phyloP scores from a whole-genome alignment of 306 rosid species.

The Malus domestica region DNA sequence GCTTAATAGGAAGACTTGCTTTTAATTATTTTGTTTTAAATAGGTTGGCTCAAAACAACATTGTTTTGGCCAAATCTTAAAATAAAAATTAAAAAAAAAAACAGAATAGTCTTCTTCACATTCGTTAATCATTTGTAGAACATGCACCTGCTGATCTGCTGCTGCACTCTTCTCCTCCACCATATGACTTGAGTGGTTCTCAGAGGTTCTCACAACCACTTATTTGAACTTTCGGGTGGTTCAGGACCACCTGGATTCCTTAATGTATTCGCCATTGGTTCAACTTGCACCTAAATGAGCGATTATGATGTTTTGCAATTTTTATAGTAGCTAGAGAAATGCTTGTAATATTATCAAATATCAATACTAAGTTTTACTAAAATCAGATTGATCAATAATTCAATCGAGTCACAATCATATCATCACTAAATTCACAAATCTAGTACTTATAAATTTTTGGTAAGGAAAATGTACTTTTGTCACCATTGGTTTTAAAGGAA shows the following conservation, averaged over 20 bases:
- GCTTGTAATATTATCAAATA: neutral
- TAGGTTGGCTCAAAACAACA: too few relatives aligned
- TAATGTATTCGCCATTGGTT: too few relatives aligned
- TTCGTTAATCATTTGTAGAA: too few relatives aligned
- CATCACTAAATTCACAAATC: neutral
- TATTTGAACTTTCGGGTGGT: accelerated
- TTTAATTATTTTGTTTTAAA: too few relatives aligned
- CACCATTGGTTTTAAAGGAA: neutral
- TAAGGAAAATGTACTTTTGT: neutral
- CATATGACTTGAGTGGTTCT: too few relatives aligned
- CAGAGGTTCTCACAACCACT: too few relatives aligned
- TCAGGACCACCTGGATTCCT: too few relatives aligned
- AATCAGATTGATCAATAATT: neutral
- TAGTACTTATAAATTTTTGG: neutral
- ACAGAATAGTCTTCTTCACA: too few relatives aligned
- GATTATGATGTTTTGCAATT: neutral
- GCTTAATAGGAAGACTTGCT: too few relatives aligned
- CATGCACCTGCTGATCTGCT: accelerated
- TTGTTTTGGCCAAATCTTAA: too few relatives aligned
- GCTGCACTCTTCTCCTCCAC: too few relatives aligned
- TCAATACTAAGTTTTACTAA: neutral
- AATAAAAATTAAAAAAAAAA: too few relatives aligned
- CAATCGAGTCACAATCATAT: neutral
- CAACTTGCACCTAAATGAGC: neutral
- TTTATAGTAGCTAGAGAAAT: neutral